Evolutionary conservation across 345 rosid genomes (phyloP), one percentile per base, ranked within the genome.

Genomic region (Syzygium jambos): DNA sequence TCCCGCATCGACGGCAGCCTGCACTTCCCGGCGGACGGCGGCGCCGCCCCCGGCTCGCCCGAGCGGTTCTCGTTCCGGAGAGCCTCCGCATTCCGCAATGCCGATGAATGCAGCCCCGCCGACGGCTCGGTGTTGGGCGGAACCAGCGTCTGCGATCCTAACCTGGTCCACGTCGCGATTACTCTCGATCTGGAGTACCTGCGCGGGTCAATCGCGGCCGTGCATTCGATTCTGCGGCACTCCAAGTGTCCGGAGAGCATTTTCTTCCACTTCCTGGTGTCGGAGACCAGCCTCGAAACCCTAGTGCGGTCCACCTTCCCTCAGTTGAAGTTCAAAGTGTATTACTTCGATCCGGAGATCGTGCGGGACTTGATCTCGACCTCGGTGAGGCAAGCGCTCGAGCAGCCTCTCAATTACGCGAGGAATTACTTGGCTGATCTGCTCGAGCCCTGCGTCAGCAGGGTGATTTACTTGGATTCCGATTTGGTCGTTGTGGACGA

Each of bases 401-500:
- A 95, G 84, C 98, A 95, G 87, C 98, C 98, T 19, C 90, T 95
- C 85, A 95, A 95, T 87, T 94, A 95, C 93, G 98, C 98, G 5
- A 90, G 98, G 78, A 95, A 93, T 54, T 95, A 95, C 90, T 78
- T 95, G 85, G 95, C 98, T 63, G 96, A 95, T 90, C 93, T 95
- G 80, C 93, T 95, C 30, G 98, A 95, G 93, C 93, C 94, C 5
- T 95, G 98, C n/a, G 96, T 95, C 0, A 86, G 88, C 7, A 87
- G 96, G 13, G 98, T 94, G 85, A 94, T 95, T 23, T 95, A 95
- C 88, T 59, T 95, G 86, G 98, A 95, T 78, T 95, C 98, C 12
- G 98, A 95, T 90, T 91, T 95, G n/a, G 92, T 95, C 41, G 93
- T 95, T 53, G 94, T 94, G 16, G 98, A 95, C 85, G 96, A 95